phyloP scores from a whole-genome alignment of 768 basidiomycete species.

The Mycena latifolia region DNA sequence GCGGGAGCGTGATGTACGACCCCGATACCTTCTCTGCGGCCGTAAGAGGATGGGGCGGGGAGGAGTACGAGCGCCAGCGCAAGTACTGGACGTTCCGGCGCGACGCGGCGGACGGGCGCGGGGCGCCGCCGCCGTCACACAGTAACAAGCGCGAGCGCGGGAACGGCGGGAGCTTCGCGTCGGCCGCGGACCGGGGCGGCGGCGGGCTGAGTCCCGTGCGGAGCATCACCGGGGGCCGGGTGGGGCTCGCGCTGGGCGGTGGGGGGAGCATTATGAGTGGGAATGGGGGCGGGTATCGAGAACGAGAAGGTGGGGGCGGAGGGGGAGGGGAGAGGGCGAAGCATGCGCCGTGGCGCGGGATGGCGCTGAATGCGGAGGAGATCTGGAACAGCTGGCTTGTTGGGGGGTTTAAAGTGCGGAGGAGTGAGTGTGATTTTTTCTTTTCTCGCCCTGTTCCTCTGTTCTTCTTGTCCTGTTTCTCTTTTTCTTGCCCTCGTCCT shows the following conservation, averaged over 20 bases:
- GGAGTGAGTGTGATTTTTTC: no score
- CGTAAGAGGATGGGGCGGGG: conserved; percentile 57
- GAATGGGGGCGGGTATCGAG: conserved; percentile 33
- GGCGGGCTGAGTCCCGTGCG: conserved; percentile 46
- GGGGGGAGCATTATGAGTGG: no score
- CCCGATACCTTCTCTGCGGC: conserved; percentile 58
- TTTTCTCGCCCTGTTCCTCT: no score
- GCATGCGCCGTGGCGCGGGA: conserved; percentile 56
- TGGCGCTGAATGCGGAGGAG: conserved; percentile 68
- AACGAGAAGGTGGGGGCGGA: conserved; percentile 22
- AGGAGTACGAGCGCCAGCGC: conserved; percentile 56
- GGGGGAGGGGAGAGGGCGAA: conserved; percentile 40
- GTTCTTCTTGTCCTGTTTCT: no score
- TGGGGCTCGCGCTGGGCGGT: neutral
- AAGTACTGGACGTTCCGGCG: conserved; percentile 71
- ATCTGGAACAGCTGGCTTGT: conserved; percentile 75
- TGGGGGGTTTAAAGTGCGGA: conserved; percentile 73
- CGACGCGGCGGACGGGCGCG: conserved; percentile 58
- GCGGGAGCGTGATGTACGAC: conserved; percentile 48
- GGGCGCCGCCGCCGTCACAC: neutral
- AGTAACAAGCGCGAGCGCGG: no score
- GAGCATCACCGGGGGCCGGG: conserved; percentile 44
- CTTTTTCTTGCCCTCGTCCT: no score
- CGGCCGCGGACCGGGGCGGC: no score
- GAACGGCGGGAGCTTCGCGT: no score